phyloP scores from a whole-genome alignment of 75 land plant genomes.

The Selaginella tamariscina region DNA sequence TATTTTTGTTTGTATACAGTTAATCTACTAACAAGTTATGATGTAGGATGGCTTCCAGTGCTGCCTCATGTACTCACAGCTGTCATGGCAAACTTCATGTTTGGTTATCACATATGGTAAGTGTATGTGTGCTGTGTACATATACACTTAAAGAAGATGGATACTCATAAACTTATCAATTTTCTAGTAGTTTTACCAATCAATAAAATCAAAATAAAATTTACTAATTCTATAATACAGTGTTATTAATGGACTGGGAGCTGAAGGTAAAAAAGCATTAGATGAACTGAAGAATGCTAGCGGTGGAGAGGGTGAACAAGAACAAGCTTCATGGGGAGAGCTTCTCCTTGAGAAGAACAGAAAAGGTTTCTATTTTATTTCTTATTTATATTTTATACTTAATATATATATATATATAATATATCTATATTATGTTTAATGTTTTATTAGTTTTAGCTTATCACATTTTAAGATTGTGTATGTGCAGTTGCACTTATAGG shows the following conservation, averaged over 20 bases:
- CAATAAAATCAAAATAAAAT: no score
- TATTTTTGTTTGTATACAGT: no score
- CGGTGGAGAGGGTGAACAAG: constrained; percentile 22
- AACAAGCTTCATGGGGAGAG: constrained; percentile 15
- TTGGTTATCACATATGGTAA: constrained; percentile 91
- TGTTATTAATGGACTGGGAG: neutral
- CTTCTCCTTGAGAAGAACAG: neutral
- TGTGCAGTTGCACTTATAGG: constrained; percentile 80
- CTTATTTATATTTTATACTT: neutral
- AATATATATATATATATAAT: neutral
- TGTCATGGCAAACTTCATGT: constrained; percentile 81
- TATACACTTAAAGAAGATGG: no score
- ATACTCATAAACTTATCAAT: no score
- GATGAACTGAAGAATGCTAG: constrained; percentile 52
- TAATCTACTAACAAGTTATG: no score
- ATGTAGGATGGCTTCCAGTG: constrained; percentile 51
- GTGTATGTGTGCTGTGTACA: neutral
- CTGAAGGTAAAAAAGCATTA: constrained; percentile 40
- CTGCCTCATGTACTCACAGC: constrained; percentile 75
- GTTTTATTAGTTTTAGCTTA: no score
- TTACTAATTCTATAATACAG: neutral
- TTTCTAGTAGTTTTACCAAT: no score
- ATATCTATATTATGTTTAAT: neutral
- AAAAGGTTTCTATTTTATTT: constrained; percentile 20
- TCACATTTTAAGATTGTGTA: no score